Base-by-base conservation (phyloP, 257 asterid species). In the Ocimum tenuiflorum region DNA sequence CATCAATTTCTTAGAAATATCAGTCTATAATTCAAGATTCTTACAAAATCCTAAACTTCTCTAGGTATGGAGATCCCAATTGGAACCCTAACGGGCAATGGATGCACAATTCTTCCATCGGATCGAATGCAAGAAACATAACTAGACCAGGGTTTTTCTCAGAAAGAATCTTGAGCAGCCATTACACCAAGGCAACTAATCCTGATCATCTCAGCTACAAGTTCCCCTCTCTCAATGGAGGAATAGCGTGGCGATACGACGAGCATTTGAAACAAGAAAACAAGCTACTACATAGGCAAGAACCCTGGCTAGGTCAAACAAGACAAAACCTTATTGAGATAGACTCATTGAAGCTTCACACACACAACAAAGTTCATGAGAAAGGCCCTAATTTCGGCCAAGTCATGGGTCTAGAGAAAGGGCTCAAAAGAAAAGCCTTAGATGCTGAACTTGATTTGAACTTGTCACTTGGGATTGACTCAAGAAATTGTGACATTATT, bases 391-490 rank as follows among this genome's bases (percentile, higher is more conserved):
- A 4, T 31, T 31, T 4, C 7, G 7, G 36, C 36, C 36, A 31
- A 31, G 36, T 2, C 0, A 31, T 24, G 31, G 45, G 67, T 7
- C 63, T 1, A 38, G 74, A 63, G 47, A 49, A 39, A 60, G 65
- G 65, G 65, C 65, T 50, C n/a, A 87, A 89, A 70, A 80, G 95
- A 65, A 83, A 82, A 72, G 79, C 78, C 33, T 46, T 70, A 0
- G 67, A 65, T 20, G 48, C 43, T 64, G 79, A 67, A 10, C 60
- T 87, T 3, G 86, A 85, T 29, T 67, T 89, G 82, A 82, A 79
- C 33, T 71, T 90, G 49, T 82, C 91, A n/a, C 89, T 90, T 1
- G 76, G 83, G 49, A 36, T 76, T 2, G 83, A 78, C 64, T 51
- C 75, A 19, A 36, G 56, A 55, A 61, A 71, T 2, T 67, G 45